Evolutionary conservation across 345 rosid species (phyloP).

Genomic region (Hibiscus trionum): DNA sequence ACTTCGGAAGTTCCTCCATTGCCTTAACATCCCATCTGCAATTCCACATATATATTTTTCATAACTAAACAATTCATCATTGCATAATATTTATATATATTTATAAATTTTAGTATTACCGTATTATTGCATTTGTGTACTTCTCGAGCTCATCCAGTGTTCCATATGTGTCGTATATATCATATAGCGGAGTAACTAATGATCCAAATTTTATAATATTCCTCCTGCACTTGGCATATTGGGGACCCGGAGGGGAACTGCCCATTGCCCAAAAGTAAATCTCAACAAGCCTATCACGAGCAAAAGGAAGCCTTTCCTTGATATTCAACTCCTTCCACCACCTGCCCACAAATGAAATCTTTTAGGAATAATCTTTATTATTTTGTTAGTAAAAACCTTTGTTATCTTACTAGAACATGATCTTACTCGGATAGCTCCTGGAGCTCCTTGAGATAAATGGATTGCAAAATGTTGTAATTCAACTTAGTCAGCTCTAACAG

Average conservation of each 20-base stretch:
- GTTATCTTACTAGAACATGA: not conserved
- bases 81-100: too few species aligned
- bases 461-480: not conserved
- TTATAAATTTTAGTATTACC: too few species aligned
- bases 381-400: too few species aligned
- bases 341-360: not conserved
- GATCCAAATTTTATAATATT: too few species aligned
- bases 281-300: not conserved
- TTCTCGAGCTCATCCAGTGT: too few species aligned
- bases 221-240: not conserved
- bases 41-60: not conserved
- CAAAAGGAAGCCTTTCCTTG: not conserved
- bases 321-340: not conserved
- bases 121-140: too few species aligned
- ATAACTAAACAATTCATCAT: not conserved
- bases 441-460: not conserved
- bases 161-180: too few species aligned
- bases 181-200: too few species aligned
- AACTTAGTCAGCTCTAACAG: not conserved
- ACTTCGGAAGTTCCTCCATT: not conserved
- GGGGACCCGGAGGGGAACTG: not conserved
- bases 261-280: not conserved
- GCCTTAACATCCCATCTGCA: conserved; percentile 6
- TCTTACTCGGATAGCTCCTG: not conserved
- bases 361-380: too few species aligned